phyloP scores from a whole-genome alignment of 2,329 filamentous ascomycete species.

The Microdochium paspali region DNA sequence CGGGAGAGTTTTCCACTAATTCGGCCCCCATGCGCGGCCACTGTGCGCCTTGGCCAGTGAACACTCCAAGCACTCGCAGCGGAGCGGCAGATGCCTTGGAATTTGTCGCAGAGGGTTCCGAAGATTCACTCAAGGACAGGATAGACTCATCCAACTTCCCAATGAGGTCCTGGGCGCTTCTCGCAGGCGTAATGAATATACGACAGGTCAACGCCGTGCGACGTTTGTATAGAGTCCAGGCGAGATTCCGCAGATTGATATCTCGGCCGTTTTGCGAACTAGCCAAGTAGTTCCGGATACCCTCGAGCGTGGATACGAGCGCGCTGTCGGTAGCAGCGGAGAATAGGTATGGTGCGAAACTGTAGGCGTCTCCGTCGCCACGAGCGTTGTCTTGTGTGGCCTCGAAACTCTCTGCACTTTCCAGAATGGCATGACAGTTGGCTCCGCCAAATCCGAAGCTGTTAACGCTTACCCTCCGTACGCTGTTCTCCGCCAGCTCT shows the following conservation, averaged over 20 bases:
- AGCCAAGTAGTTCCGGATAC: slow-evolving; percentile 8
- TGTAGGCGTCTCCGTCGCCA: neutral
- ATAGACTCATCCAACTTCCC: too few relatives aligned
- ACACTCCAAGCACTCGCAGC: slow-evolving; percentile 11
- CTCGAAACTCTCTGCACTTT: too few relatives aligned
- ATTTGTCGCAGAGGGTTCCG: too few relatives aligned
- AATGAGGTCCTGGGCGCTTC: too few relatives aligned
- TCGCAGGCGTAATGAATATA: too few relatives aligned
- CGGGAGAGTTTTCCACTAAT: too few relatives aligned
- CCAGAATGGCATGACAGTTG: slow-evolving; percentile 20
- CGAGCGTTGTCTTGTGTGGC: too few relatives aligned
- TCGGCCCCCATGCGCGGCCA: slow-evolving; percentile 16
- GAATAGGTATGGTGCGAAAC: slow-evolving; percentile 5
- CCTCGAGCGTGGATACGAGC: slow-evolving; percentile 11
- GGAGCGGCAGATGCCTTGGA: too few relatives aligned
- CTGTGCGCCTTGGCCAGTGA: slow-evolving; percentile 22
- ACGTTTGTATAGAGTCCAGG: slow-evolving; percentile 21
- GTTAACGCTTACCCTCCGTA: slow-evolving; percentile 18
- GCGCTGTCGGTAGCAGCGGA: slow-evolving; percentile 15
- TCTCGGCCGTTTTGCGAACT: too few relatives aligned
- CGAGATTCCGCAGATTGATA: slow-evolving; percentile 12
- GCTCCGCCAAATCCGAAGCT: slow-evolving; percentile 25
- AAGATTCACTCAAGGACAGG: too few relatives aligned
- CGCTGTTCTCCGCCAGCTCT: slow-evolving; percentile 1
- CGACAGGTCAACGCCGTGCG: too few relatives aligned